phyloP scores from a whole-genome alignment of 768 basidiomycete species.

The Calocybe gangraenosa region DNA sequence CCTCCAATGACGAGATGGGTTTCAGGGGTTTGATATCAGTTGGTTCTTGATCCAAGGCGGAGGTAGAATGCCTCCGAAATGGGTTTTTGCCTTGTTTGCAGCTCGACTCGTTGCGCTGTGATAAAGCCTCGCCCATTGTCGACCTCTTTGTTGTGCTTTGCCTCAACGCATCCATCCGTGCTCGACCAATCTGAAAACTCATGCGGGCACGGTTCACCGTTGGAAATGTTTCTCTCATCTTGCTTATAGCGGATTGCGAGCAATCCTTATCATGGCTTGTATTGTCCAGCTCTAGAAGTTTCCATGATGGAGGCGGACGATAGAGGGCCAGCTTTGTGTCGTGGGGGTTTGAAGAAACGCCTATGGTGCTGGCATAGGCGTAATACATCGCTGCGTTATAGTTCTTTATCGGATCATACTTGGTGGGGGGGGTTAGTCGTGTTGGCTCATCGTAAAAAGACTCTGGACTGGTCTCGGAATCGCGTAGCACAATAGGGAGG shows the following conservation, averaged over 20 bases:
- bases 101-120: neutral
- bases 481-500: neutral
- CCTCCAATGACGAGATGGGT: conserved; percentile 24
- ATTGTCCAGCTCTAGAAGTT: conserved; percentile 16
- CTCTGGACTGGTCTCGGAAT: conserved; percentile 7
- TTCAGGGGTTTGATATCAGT: conserved; percentile 15
- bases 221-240: neutral
- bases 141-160: conserved; percentile 11
- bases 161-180: conserved; percentile 11
- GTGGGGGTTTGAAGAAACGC: conserved; percentile 1
- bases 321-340: conserved; percentile 30
- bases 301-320: conserved; percentile 35
- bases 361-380: conserved; percentile 3
- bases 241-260: no score
- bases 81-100: conserved; percentile 14
- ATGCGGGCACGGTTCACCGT: conserved; percentile 11
- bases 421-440: neutral
- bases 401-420: conserved; percentile 11
- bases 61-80: conserved; percentile 14
- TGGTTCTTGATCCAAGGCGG: conserved; percentile 3
- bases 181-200: conserved; percentile 10
- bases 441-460: conserved; percentile 14
- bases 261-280: neutral
- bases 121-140: neutral
- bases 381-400: conserved; percentile 15